Evolutionary conservation across 371 early-diverging fungal species (phyloP).

Genomic region (Mortierella sp.): DNA sequence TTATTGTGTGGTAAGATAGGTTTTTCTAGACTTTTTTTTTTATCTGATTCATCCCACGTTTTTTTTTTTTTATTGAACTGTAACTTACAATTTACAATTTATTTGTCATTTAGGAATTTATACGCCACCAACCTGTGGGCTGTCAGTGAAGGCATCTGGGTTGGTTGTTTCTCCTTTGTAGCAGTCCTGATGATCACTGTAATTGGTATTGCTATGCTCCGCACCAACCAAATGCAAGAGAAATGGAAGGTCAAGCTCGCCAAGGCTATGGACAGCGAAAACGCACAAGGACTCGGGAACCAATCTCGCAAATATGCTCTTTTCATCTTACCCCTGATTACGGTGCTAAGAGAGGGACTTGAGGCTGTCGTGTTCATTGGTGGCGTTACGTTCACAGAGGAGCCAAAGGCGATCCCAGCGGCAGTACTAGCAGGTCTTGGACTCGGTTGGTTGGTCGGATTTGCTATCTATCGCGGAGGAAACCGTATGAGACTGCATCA

Average conservation of each 20-base stretch:
- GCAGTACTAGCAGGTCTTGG: slow-evolving; percentile 78
- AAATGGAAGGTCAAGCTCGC: slow-evolving; percentile 76
- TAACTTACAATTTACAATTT: neutral
- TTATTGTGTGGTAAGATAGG: slow-evolving; percentile 70
- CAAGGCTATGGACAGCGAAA: slow-evolving; percentile 61
- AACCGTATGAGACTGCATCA: slow-evolving; percentile 71
- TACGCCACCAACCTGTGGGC: slow-evolving; percentile 77
- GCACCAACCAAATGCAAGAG: slow-evolving; percentile 75
- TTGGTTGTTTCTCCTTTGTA: slow-evolving; percentile 80
- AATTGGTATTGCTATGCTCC: slow-evolving; percentile 82
- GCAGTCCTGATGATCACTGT: slow-evolving; percentile 76
- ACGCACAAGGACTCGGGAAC: slow-evolving; percentile 41
- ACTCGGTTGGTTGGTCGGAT: slow-evolving; percentile 76
- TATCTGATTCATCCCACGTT: neutral
- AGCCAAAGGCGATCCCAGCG: slow-evolving; percentile 79
- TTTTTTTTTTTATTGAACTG: neutral
- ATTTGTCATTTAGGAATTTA: slow-evolving; percentile 44
- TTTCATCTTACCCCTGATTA: slow-evolving; percentile 83
- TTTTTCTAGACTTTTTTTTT: neutral
- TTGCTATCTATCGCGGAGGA: slow-evolving; percentile 77
- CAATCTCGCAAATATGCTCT: slow-evolving; percentile 67
- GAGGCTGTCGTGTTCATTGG: slow-evolving; percentile 87
- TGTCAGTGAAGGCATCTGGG: slow-evolving; percentile 82
- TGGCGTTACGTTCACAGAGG: slow-evolving; percentile 79
- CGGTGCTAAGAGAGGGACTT: slow-evolving; percentile 86